Evolutionary conservation across 331 rosid species (phyloP).

Genomic region (Quercus lobata): DNA sequence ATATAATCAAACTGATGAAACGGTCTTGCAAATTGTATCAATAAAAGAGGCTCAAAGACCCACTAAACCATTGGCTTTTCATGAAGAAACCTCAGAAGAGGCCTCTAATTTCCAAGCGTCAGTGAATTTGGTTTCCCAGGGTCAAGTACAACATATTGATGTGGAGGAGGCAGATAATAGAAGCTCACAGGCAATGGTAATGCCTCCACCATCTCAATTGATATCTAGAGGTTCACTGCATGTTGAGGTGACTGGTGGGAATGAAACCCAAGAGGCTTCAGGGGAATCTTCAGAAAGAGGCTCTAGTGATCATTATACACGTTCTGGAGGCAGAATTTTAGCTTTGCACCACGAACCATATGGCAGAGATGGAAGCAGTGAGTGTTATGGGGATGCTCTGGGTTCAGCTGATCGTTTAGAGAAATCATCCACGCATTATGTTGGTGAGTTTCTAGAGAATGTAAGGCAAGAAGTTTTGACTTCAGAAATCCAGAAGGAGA

Average conservation of each 20-base stretch:
- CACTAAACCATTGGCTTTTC: constrained; percentile 4
- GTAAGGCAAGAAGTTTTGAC: constrained; percentile 48
- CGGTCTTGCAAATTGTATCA: constrained; percentile 25
- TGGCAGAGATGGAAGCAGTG: constrained; percentile 30
- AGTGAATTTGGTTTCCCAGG: constrained; percentile 30
- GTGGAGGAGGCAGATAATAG: constrained; percentile 33
- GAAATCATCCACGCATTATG: constrained; percentile 60
- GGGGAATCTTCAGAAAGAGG: constrained; percentile 46
- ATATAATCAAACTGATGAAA: constrained; percentile 49
- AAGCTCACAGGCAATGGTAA: constrained; percentile 34
- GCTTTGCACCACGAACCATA: constrained; percentile 33
- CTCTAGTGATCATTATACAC: constrained; percentile 34
- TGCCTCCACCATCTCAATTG: constrained; percentile 58
- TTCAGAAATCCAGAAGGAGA: constrained; percentile 40
- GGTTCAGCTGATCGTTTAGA: constrained; percentile 63
- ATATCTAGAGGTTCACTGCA: constrained; percentile 32
- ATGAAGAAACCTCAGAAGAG: constrained; percentile 30
- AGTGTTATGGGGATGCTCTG: constrained; percentile 44
- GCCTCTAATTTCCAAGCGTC: constrained; percentile 36
- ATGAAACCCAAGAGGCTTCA: constrained; percentile 27
- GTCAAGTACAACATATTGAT: constrained; percentile 29
- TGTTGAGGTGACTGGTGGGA: constrained; percentile 29
- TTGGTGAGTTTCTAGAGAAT: constrained; percentile 59
- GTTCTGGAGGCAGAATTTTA: constrained; percentile 29
- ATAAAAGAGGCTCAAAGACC: constrained; percentile 31